Base-by-base conservation (phyloP, 352 stramenopile species). In the Blastocystis sp. region DNA sequence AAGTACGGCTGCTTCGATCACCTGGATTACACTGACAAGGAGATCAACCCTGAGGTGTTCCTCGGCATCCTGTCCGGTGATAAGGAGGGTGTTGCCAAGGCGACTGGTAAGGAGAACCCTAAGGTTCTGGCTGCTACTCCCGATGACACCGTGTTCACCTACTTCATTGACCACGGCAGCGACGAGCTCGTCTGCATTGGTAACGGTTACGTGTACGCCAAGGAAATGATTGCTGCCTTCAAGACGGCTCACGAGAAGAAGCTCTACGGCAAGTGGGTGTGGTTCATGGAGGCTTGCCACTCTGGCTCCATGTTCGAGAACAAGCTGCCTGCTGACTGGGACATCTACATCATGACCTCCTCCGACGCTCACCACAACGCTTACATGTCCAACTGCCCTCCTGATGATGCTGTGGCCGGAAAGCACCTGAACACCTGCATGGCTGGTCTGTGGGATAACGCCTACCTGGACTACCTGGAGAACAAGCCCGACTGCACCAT, bases 161-260 rank as follows among this genome's bases (percentile, higher is more conserved):
- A 86, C 28, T 86, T 69, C 41, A 86, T 64, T 86, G 76, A 86
- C 43, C 76, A 86, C 34, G 76, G 76, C 60, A n/a, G 45, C 43
- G 45, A 76, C 40, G 76, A 34, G 10, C 17, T 64, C 53, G 34
- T 86, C 74, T 19, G 38, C 41, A n/a, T 64, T 62, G 76, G 76
- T 17, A 38, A 5, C 9, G 59, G 5, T 48, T 17, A 53, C 2
- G 14, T 86, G 7, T 19, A 28, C 28, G 23, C 52, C 28, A 5
- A n/a, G 1, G 53, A 70, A 2, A 23, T 86, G 43, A 10, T 69
- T 9, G 53, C 1, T 60, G 76, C 52, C 28, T 19, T 86, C 21
- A 56, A 28, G 40, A 34, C 4, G 17, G 34, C 48, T 1, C 21
- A 86, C 48, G 52, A 66, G 2, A 76, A 71, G 28, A 86, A 86